Percentiles rank a stretch among this genome's conserved stretches.
phyloP scores from a whole-genome alignment of 2,329 filamentous ascomycete species.

The Pseudogymnoascus destructans region DNA sequence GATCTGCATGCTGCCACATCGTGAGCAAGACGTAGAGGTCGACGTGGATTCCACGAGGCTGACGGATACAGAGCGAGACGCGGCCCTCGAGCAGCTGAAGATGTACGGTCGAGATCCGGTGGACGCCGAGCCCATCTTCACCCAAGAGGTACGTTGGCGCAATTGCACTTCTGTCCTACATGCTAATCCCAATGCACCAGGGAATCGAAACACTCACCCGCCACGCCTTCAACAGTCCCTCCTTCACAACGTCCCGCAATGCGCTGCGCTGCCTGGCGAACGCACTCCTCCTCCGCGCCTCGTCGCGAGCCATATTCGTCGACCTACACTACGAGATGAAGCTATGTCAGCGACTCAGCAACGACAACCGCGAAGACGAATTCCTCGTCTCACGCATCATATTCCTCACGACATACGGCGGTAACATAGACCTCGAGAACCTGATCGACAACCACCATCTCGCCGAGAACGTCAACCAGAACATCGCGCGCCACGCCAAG shows the following conservation, averaged over 20 bases:
- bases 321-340: conserved; percentile 54
- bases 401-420: conserved; percentile 68
- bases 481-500: conserved; percentile 57
- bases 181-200: conserved; percentile 31
- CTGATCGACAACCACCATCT: conserved; percentile 55
- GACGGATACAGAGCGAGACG: conserved; percentile 42
- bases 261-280: conserved; percentile 78
- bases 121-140: conserved; percentile 72
- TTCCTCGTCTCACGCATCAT: conserved; percentile 71
- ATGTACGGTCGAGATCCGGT: conserved; percentile 59
- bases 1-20: conserved; percentile 42
- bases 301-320: conserved; percentile 59
- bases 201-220: conserved; percentile 59
- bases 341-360: conserved; percentile 58
- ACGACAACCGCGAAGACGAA: conserved; percentile 67
- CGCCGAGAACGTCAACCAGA: conserved; percentile 54
- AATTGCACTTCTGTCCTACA: conserved; percentile 13
- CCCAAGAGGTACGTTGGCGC: conserved; percentile 45
- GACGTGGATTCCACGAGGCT: conserved; percentile 5
- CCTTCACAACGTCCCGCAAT: conserved; percentile 53
- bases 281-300: conserved; percentile 56
- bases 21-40: conserved; percentile 33
- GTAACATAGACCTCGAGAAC: conserved; percentile 49
- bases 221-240: conserved; percentile 59
- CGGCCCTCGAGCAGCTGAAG: conserved; percentile 57